Evolutionary conservation across 805 yeast species (phyloP), one percentile per base, ranked within the genome.

Genomic region (Torulaspora maleeae): DNA sequence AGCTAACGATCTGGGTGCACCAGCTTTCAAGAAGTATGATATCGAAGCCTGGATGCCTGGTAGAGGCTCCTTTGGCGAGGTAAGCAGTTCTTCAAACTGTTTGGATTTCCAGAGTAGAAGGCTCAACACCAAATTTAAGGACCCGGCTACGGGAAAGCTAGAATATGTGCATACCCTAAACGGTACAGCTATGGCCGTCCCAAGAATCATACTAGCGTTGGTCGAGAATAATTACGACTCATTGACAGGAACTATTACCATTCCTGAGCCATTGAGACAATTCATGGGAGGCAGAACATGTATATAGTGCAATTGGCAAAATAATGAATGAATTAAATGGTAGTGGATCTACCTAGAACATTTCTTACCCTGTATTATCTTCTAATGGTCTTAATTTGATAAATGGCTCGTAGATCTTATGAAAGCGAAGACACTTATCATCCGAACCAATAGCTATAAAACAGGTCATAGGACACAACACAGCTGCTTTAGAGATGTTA

Each of bases 41-140:
- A 86, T 90, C 46, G 99, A 93, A 66, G 96, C 90, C 0, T 87
- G 95, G 89, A 91, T 93, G 98, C 98, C 98, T 0, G 97, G 98
- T 2, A 77, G 96, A 56, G 90, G 87, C 1, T 63, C 69, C 1
- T 91, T 95, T 87, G 99, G 99, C 3, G 99, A 93, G 62, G 73
- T 93, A 27, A 81, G 95, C 1, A 86, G 96, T 24, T 76, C 95
- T 1, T 89, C 97, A 2, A 91, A 90, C 61, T 93, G 99, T 64
- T 78, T 88, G 3, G 97, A 90, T 54, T 93, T 78, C 63, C 99
- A 93, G 68, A 70, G 95, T 6, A 75, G 96, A 64, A 75, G 98
- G 57, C 72, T 93, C 54, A 81, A 82, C 32, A 83, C 95, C 5
- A 77, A 76, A 45, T 80, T 71, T 56, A 71, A 69, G 44, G 62